phyloP scores from a whole-genome alignment of 2,329 filamentous ascomycete genomes.

The Fusarium hainanense region DNA sequence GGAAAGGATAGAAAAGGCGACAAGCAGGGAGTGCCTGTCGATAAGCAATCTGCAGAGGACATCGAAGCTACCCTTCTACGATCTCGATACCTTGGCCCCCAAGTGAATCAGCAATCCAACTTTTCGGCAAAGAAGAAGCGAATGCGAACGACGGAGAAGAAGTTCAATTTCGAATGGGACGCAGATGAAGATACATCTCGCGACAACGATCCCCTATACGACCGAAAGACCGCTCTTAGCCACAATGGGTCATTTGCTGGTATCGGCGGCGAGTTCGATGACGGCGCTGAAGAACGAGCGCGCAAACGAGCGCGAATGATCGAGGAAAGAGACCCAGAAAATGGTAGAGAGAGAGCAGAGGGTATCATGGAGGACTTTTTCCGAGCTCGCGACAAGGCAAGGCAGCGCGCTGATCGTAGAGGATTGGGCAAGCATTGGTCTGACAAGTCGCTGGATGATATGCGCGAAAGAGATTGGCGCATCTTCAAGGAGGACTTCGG shows the following conservation, averaged over 20 bases:
- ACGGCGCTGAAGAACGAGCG: conserved; percentile 65
- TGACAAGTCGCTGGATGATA: conserved; percentile 89
- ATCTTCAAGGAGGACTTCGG: conserved; percentile 99
- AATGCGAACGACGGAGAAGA: conserved; percentile 90
- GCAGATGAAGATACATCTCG: conserved; percentile 84
- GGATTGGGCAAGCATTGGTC: conserved; percentile 94
- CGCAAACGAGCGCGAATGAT: conserved; percentile 74
- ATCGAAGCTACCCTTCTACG: conserved; percentile 80
- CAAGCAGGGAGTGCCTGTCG: conserved; percentile 45
- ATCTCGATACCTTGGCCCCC: conserved; percentile 90
- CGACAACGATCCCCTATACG: conserved; percentile 80
- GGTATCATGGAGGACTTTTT: conserved; percentile 86
- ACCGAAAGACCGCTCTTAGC: conserved; percentile 45
- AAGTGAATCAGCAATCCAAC: conserved; percentile 81
- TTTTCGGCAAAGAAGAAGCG: conserved; percentile 98
- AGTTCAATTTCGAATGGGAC: conserved; percentile 99
- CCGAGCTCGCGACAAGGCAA: conserved; percentile 68
- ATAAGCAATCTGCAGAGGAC: conserved; percentile 64
- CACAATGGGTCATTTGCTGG: conserved; percentile 58
- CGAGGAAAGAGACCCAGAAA: conserved; percentile 78
- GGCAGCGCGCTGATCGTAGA: conserved; percentile 77
- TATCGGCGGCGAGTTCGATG: conserved; percentile 63
- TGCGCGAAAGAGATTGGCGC: conserved; percentile 98
- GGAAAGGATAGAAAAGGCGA: conserved; percentile 54
- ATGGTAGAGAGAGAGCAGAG: conserved; percentile 79